Conservation (phyloP, 306 rosid species). For the Albizia julibrissin region DNA sequence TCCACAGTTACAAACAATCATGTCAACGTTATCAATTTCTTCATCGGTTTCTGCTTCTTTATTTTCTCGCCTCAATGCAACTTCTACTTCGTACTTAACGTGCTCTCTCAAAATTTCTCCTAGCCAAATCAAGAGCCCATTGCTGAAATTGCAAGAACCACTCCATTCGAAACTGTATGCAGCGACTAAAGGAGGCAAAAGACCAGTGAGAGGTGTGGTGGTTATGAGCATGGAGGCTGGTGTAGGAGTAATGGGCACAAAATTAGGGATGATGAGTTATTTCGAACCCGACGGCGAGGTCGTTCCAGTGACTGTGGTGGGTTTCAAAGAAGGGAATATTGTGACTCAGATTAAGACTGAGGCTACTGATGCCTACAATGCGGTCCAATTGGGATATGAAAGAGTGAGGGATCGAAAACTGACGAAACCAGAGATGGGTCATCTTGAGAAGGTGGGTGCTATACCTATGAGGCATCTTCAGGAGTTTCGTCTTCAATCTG, state of each 20-base stretch:
- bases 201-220: conserved; percentile 4
- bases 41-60: background rate
- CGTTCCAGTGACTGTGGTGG: conserved; percentile 89
- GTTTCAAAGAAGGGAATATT: conserved; percentile 92
- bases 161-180: background rate
- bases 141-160: conserved; percentile 4
- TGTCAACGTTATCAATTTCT: conserved; percentile 19
- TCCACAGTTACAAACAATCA: background rate
- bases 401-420: conserved; percentile 81
- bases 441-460: conserved; percentile 72
- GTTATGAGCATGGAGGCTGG: conserved; percentile 91
- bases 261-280: conserved; percentile 93
- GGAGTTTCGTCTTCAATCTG: conserved; percentile 77
- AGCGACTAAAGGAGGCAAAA: background rate
- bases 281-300: conserved; percentile 72
- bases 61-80: background rate
- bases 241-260: conserved; percentile 88
- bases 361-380: conserved; percentile 79
- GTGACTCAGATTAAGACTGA: conserved; percentile 84
- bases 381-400: conserved; percentile 84
- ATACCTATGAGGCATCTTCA: conserved; percentile 94
- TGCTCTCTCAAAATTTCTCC: background rate
- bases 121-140: conserved; percentile 18
- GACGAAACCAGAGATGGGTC: conserved; percentile 89
- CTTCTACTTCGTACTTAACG: background rate